A percentile compares a stretch with the other conserved stretches of the same genome.
These are phyloP conservation scores for Tephrocybe sp. DNA, from an alignment of 768 basidiomycete genomes.

Conservation along the genomic window DNA sequence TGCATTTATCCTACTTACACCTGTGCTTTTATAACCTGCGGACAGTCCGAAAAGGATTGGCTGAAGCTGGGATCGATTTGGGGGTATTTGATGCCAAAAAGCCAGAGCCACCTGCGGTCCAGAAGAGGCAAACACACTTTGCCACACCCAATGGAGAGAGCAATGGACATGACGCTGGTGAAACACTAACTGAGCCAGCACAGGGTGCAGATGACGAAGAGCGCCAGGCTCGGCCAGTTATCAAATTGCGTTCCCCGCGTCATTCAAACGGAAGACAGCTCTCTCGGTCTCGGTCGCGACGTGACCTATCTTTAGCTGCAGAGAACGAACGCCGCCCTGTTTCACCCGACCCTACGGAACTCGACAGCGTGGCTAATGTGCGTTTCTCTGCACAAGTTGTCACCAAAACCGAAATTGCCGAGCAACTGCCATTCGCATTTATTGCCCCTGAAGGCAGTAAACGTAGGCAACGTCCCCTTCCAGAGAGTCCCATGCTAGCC, in stretches of 20 bases:
- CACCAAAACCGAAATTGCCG: conserved; percentile 54
- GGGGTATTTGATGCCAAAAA: conserved; percentile 63
- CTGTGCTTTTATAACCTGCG: conserved; percentile 4
- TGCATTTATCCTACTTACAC: conserved; percentile 9
- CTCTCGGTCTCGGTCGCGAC: conserved; percentile 73
- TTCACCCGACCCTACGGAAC: conserved; percentile 56
- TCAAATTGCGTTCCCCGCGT: conserved; percentile 63
- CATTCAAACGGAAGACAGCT: conserved; percentile 35
- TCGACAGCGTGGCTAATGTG: conserved; percentile 70
- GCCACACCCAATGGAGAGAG: conserved; percentile 26
- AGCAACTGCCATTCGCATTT: conserved; percentile 73
- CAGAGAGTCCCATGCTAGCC: conserved; percentile 25
- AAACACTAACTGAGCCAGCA: conserved; percentile 24
- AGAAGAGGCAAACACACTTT: conserved; percentile 36
- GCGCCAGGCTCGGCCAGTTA: conserved; percentile 67
- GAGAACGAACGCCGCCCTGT: conserved; percentile 57
- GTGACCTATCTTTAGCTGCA: conserved; percentile 59
- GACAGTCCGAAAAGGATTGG: conserved; percentile 61
- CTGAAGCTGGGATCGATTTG: conserved; percentile 66
- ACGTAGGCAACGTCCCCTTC: conserved; percentile 37
- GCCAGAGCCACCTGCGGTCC: conserved; percentile 22
- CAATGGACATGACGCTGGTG: conserved; percentile 19
- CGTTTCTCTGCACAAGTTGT: conserved; percentile 74
- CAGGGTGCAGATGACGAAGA: conserved; percentile 42
- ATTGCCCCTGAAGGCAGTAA: conserved; percentile 66